Conservation (phyloP, 2,329 filamentous ascomycete genomes). For the Diplocarpon rosae region DNA sequence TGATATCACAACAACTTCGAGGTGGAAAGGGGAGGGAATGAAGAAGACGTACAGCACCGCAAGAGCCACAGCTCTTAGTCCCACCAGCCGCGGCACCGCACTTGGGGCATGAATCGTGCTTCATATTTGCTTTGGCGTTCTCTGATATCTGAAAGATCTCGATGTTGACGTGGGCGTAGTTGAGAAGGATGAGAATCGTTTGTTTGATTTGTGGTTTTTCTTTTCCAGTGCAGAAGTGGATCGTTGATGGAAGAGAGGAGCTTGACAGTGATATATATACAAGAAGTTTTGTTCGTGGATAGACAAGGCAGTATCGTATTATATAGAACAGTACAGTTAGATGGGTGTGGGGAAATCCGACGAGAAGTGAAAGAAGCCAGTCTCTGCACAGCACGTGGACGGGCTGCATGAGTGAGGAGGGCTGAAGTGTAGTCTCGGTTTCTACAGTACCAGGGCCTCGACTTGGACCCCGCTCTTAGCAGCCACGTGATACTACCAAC, state of each 20-base stretch:
- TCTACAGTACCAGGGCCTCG: too few species aligned
- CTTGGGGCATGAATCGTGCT: conserved; percentile 25
- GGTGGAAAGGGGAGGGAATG: background rate
- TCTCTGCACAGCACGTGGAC: conserved; percentile 6
- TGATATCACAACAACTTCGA: background rate
- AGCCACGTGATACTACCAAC: too few species aligned
- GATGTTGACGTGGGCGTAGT: background rate
- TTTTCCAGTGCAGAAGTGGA: background rate
- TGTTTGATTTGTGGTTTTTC: too few species aligned
- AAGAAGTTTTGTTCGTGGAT: too few species aligned
- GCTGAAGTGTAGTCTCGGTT: too few species aligned
- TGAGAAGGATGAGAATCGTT: background rate
- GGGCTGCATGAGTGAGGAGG: background rate
- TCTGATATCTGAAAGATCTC: background rate
- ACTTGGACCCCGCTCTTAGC: too few species aligned
- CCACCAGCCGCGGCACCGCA: conserved; percentile 20
- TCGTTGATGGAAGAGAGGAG: too few species aligned
- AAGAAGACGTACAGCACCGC: conserved; percentile 21
- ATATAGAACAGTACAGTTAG: too few species aligned
- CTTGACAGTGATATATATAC: too few species aligned
- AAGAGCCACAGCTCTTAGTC: conserved; percentile 21
- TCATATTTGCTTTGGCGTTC: conserved; percentile 11
- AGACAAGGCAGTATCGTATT: background rate
- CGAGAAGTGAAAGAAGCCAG: conserved; percentile 7
- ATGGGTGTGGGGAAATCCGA: conserved; percentile 3